Percentiles rank a stretch among this genome's conserved stretches.
Conservation (phyloP, 495 filamentous ascomycete genomes). For the Parmelia sp. region DNA sequence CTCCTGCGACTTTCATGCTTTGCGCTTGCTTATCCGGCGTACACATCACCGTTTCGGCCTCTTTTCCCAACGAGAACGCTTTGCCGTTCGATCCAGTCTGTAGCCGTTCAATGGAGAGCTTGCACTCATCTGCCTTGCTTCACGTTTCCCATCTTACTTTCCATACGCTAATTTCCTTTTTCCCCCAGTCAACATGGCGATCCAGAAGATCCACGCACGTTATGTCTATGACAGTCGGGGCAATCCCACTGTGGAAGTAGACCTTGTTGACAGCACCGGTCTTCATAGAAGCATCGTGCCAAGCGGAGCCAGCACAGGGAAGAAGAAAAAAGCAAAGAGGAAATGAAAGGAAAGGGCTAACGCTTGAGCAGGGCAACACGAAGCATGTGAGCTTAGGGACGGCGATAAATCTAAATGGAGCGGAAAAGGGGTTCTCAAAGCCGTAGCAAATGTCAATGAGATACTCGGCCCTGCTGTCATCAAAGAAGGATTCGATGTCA, state of each 20-base stretch:
- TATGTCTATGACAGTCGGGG: conserved; percentile 99
- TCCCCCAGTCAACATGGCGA: conserved; percentile 62
- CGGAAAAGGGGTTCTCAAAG: conserved; percentile 83
- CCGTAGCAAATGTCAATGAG: conserved; percentile 93
- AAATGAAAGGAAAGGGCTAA: not conserved
- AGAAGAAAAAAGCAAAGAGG: not conserved
- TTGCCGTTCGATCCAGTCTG: not conserved
- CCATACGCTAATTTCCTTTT: not conserved
- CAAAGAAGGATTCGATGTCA: conserved; percentile 88
- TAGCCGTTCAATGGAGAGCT: not conserved
- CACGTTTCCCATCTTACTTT: not conserved
- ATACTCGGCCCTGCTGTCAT: conserved; percentile 87
- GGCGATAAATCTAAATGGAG: conserved; percentile 96
- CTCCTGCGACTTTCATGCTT: not conserved
- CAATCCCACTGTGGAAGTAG: conserved; percentile 93
- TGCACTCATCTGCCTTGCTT: not conserved
- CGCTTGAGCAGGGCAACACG: conserved; percentile 70
- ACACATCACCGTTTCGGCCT: not conserved
- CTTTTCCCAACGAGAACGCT: too few relatives aligned
- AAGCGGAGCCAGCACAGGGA: conserved; percentile 10
- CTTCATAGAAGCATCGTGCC: conserved; percentile 98
- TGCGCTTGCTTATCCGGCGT: not conserved
- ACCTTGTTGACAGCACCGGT: conserved; percentile 92
- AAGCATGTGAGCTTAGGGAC: conserved; percentile 97
- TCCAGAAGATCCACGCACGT: conserved; percentile 97